phyloP scores from a whole-genome alignment of 352 stramenopile genomes.

The Phytophthora megakarya region DNA sequence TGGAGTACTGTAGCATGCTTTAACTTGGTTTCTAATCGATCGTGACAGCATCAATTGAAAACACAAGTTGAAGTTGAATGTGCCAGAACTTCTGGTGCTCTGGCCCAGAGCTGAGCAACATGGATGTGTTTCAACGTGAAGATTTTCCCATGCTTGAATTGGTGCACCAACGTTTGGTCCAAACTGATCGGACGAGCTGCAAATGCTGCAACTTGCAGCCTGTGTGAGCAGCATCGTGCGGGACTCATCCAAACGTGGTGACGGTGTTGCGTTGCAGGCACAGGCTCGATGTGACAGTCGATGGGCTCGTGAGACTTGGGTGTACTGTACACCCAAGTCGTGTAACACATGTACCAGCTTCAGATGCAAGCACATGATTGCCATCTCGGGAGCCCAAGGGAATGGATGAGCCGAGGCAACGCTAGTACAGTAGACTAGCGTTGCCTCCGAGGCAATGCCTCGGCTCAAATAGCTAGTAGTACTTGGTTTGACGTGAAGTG shows the following conservation, averaged over 20 bases:
- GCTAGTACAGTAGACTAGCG: no score
- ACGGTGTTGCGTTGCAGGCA: constrained; percentile 2
- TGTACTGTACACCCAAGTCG: no score
- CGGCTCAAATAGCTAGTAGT: no score
- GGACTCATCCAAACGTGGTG: constrained; percentile 5
- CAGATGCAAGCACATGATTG: constrained; percentile 14
- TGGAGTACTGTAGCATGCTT: neutral
- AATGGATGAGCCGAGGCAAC: constrained; percentile 5
- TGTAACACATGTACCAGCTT: no score
- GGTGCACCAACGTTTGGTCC: neutral
- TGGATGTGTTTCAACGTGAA: no score
- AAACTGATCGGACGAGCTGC: constrained; percentile 16
- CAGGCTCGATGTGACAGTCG: constrained; percentile 21
- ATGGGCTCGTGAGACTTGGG: constrained; percentile 2
- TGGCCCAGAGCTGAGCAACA: no score
- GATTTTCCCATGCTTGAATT: no score
- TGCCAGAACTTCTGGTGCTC: constrained; percentile 8
- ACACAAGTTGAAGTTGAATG: constrained; percentile 6
- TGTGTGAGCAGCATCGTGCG: neutral
- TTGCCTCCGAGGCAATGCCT: no score
- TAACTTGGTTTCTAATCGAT: no score
- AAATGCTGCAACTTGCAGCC: constrained; percentile 11
- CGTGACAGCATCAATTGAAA: neutral
- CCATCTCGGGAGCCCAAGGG: neutral
- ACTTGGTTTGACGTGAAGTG: no score